A percentile compares a stretch with the other conserved stretches of the same genome.
Conservation (phyloP, 495 filamentous ascomycete species). For the Hamigera avellanea region DNA sequence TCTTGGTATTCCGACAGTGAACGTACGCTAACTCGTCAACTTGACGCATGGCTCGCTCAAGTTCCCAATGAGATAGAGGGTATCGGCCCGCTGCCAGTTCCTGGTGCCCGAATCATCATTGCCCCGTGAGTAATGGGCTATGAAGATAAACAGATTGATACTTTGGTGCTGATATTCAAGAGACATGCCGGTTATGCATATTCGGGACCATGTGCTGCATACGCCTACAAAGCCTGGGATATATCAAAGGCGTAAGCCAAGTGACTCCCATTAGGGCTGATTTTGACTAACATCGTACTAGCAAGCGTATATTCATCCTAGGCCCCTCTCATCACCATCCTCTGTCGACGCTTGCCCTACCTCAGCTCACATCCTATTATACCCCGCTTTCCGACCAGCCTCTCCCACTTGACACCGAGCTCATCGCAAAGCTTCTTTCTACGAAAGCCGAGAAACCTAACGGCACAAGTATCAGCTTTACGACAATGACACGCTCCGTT, state of each 20-base stretch:
- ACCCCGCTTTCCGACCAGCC: conserved; percentile 76
- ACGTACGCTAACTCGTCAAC: conserved; percentile 49
- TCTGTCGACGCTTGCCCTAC: conserved; percentile 65
- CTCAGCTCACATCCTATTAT: conserved; percentile 60
- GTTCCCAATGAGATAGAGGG: conserved; percentile 55
- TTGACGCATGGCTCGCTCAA: conserved; percentile 66
- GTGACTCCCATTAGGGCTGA: not conserved
- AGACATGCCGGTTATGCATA: conserved; percentile 96
- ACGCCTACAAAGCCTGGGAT: conserved; percentile 88
- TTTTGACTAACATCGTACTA: conserved; percentile 11
- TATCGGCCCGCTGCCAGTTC: conserved; percentile 49
- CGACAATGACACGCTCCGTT: conserved; percentile 53
- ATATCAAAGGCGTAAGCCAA: conserved; percentile 57
- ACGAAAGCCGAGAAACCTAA: conserved; percentile 27
- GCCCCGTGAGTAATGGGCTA: conserved; percentile 62
- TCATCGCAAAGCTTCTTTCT: conserved; percentile 48
- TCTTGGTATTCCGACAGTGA: conserved; percentile 74
- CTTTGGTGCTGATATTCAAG: conserved; percentile 2
- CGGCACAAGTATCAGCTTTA: conserved; percentile 42
- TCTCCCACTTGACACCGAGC: conserved; percentile 57
- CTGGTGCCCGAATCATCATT: conserved; percentile 80
- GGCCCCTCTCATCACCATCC: conserved; percentile 89
- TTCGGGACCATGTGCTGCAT: conserved; percentile 86
- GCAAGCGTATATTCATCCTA: conserved; percentile 85
- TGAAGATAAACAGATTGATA: not conserved